Base-by-base conservation (phyloP, 352 stramenopile genomes). In the Plasmopara muralis region DNA sequence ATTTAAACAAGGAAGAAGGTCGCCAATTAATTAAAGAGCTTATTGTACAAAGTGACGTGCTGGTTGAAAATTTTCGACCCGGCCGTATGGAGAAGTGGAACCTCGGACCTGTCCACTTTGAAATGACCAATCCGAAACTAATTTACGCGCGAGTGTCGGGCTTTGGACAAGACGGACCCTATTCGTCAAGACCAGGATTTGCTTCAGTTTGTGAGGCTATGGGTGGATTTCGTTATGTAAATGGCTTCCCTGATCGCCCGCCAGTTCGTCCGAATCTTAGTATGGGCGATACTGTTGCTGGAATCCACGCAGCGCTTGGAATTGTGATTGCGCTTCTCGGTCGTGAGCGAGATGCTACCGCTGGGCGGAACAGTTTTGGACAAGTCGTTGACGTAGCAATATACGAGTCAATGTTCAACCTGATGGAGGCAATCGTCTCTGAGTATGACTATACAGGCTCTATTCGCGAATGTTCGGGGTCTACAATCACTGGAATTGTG, bases 1-100 rank as follows among this genome's bases (percentile, higher is more conserved):
- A 95, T 52, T 85, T 95, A 53, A 83, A 84, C 47, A 76, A 81
- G 41, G 57, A 74, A 4, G 62, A 83, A 41, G 86, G 82, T 0
- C 66, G 78, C 7, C 65, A 55, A 49, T 52, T 95, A 5, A 70
- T 95, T 31, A 51, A 77, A 45, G 75, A 95, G 39, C 71, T 95
- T 9, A 72, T 88, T 8, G 59, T 66, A 16, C 62, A 81, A 45
- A 89, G 76, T 41, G 85, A 95, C 46, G 86, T 95, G 34, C 52
- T 95, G 38, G 87, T 95, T 47, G 86, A 95, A 65, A 95, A 95
- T 62, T 95, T 95, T 54, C 72, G 73, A 34, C 86, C 86, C 25
- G 85, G 85, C 0, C 77, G 82, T 28, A 94, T 95, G 86, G 85
- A 95, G 53, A 72, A 87, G 49, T 95, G 82, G 82, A 78, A 70